phyloP scores from a whole-genome alignment of 176 grass and related monocot species.

The Chrysopogon serrulatus region DNA sequence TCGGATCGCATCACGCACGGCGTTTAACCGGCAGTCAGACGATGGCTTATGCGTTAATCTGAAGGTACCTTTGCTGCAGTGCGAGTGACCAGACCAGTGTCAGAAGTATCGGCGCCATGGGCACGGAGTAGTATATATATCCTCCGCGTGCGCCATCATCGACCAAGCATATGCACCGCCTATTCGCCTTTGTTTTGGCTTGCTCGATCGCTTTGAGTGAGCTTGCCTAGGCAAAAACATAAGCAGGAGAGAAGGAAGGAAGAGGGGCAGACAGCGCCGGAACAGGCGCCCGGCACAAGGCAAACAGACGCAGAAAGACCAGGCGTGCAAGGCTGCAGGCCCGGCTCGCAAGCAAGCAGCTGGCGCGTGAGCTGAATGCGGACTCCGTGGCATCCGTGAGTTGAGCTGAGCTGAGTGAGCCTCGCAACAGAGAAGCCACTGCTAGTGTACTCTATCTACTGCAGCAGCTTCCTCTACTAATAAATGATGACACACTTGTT shows the following conservation, averaged over 20 bases:
- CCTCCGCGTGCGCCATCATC: not conserved
- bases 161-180: not conserved
- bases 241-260: not conserved
- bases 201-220: not conserved
- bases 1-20: too few species aligned
- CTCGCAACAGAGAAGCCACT: not conserved
- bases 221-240: not conserved
- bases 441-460: not conserved
- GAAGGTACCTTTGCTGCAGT: not conserved
- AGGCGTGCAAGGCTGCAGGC: conserved; percentile 13
- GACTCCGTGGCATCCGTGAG: not conserved
- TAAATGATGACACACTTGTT: not conserved
- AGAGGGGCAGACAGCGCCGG: not conserved
- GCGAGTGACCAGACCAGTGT: not conserved
- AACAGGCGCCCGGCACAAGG: conserved; percentile 1
- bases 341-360: not conserved
- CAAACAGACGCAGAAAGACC: not conserved
- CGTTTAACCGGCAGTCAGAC: not conserved
- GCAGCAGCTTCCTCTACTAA: not conserved
- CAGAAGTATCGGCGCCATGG: not conserved
- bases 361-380: not conserved
- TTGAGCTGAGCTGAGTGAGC: not conserved
- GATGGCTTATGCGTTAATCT: not conserved
- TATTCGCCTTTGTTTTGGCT: not conserved
- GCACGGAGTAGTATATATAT: not conserved